A percentile compares a stretch with the other conserved stretches of the same genome.
Conservation (phyloP, 2,329 filamentous ascomycete species). For the Aspergillus awamori region DNA sequence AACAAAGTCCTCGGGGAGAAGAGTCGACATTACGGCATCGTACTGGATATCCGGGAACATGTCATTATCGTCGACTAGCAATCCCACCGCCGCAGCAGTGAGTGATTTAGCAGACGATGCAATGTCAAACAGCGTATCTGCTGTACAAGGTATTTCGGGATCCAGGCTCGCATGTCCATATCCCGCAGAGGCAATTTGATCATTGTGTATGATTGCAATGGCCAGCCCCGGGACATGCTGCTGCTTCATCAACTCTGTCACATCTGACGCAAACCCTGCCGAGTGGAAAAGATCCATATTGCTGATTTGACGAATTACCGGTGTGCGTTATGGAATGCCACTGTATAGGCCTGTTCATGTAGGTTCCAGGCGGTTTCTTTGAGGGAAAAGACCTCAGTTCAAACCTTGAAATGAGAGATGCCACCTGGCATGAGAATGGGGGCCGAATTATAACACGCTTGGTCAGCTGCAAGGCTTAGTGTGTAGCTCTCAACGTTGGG, state of each 20-base stretch:
- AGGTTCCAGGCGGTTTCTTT: not conserved
- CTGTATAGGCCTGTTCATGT: not conserved
- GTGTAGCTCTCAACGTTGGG: too few relatives aligned
- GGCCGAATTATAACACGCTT: too few relatives aligned
- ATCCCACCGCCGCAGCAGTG: conserved; percentile 29
- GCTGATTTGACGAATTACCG: too few relatives aligned
- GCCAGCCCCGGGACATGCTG: conserved; percentile 26
- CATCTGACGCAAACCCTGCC: conserved; percentile 6
- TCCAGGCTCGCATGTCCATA: conserved; percentile 25
- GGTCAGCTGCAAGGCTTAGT: too few relatives aligned
- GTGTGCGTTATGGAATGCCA: not conserved
- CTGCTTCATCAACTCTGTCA: conserved; percentile 18
- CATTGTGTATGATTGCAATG: conserved; percentile 22
- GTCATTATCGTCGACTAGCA: conserved; percentile 48
- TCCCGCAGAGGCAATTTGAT: conserved; percentile 17
- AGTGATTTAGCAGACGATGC: conserved; percentile 29
- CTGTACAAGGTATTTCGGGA: conserved; percentile 20
- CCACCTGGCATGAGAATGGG: not conserved
- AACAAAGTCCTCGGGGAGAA: conserved; percentile 58
- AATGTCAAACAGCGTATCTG: conserved; percentile 30
- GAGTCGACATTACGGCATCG: conserved; percentile 50
- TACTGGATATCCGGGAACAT: conserved; percentile 46
- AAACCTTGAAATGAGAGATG: not conserved
- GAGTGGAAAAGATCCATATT: conserved; percentile 19
- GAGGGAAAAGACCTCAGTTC: not conserved